phyloP scores from a whole-genome alignment of 441 rosid species.

The Populus trichocarpa region DNA sequence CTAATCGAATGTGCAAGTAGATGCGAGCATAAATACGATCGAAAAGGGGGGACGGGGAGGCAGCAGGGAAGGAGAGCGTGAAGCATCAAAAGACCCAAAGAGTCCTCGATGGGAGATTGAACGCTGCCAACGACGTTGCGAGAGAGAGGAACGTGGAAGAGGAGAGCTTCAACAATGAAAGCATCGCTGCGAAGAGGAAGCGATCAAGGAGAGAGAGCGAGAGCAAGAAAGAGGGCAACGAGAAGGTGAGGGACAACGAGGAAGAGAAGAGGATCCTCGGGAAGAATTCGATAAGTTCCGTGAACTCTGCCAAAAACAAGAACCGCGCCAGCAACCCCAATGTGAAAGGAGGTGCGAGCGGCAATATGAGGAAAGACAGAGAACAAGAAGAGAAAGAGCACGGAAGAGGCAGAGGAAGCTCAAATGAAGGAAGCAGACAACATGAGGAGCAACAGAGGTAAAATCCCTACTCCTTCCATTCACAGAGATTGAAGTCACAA shows the following conservation, averaged over 20 bases:
- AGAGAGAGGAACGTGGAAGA: not conserved
- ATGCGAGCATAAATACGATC: not conserved
- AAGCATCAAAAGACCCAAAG: not conserved
- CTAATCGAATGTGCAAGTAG: not conserved
- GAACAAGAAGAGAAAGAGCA: not conserved
- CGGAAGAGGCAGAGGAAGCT: constrained; percentile 3
- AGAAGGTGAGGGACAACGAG: not conserved
- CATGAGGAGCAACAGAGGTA: constrained; percentile 1
- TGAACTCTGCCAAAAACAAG: constrained; percentile 12
- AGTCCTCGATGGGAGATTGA: constrained; percentile 14
- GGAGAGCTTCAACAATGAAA: constrained; percentile 19
- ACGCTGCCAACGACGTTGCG: constrained; percentile 22
- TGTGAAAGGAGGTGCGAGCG: constrained; percentile 11
- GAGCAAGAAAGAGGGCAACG: constrained; percentile 1
- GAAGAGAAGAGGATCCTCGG: constrained; percentile 14
- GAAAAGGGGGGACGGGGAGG: not conserved
- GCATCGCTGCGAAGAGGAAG: constrained; percentile 22
- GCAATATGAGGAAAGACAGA: not conserved
- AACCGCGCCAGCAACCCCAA: constrained; percentile 7
- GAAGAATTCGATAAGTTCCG: constrained; percentile 13
- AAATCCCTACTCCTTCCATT: constrained; percentile 45
- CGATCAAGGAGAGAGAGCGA: not conserved
- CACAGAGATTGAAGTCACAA: constrained; percentile 21
- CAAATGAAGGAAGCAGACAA: not conserved
- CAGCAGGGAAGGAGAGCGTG: not conserved